phyloP scores from a whole-genome alignment of 164 flowering plant genomes.

The Aristolochia californica region DNA sequence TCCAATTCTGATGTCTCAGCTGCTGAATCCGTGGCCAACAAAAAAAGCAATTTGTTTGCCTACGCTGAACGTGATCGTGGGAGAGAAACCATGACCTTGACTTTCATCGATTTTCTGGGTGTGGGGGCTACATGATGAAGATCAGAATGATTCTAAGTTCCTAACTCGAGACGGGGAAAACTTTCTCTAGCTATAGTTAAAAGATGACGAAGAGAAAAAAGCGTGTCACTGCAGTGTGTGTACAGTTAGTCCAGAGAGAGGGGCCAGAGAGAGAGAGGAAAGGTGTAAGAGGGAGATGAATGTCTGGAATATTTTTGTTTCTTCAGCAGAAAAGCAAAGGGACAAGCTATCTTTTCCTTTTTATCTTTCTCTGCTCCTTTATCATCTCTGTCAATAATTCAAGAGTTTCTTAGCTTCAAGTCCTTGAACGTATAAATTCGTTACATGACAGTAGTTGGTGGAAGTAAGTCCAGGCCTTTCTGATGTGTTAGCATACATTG shows the following conservation, averaged over 20 bases:
- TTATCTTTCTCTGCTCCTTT: neutral
- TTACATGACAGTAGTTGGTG: no score
- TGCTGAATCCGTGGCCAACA: conserved; percentile 27
- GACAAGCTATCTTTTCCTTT: neutral
- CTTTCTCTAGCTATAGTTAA: conserved; percentile 1
- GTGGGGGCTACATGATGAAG: conserved; percentile 31
- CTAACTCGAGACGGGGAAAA: neutral
- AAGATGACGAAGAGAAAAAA: neutral
- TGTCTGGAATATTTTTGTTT: neutral
- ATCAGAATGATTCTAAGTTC: no score
- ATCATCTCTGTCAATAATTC: no score
- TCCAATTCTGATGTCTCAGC: conserved; percentile 38
- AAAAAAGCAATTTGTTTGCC: conserved; percentile 8
- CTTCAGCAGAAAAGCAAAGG: conserved; percentile 1
- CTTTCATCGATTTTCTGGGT: conserved; percentile 59
- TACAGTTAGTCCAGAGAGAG: conserved; percentile 11
- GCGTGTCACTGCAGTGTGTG: conserved; percentile 7
- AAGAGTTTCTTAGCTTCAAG: no score
- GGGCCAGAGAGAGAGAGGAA: conserved; percentile 2
- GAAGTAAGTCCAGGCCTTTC: no score
- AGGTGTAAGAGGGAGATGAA: neutral
- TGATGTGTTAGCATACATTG: neutral
- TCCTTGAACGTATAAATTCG: no score
- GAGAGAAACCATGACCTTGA: conserved; percentile 13
- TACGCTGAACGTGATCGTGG: conserved; percentile 17